Evolutionary conservation across 2,329 filamentous ascomycete species (phyloP).

Genomic region (Hypomyces rosellus): DNA sequence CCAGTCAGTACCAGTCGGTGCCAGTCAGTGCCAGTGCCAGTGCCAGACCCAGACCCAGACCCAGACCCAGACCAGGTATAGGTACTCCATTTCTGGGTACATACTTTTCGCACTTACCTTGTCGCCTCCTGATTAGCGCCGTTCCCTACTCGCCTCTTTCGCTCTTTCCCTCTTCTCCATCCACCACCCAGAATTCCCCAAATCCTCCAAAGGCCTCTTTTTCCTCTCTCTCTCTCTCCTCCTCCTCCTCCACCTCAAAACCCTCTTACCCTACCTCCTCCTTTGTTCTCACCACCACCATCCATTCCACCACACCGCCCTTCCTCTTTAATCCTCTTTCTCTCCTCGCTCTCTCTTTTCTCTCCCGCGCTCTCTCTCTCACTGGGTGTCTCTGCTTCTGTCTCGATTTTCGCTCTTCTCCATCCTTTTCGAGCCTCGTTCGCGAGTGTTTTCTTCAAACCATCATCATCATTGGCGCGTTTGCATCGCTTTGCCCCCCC

Average conservation of each 20-base stretch:
- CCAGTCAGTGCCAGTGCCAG: no score
- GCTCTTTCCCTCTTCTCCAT: slow-evolving; percentile 15
- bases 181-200: slow-evolving; percentile 12
- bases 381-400: neutral
- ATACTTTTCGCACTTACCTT: neutral
- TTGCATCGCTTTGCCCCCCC: slow-evolving; percentile 4
- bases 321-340: slow-evolving; percentile 23
- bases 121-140: slow-evolving; percentile 12
- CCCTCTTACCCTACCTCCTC: slow-evolving; percentile 11
- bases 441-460: slow-evolving; percentile 3
- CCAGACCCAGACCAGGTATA: neutral
- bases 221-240: slow-evolving; percentile 23
- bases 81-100: neutral
- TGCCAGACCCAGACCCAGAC: no score
- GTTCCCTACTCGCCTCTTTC: neutral
- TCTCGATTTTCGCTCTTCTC: slow-evolving; percentile 9
- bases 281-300: slow-evolving; percentile 18
- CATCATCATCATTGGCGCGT: slow-evolving; percentile 3
- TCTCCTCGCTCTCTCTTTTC: slow-evolving; percentile 23
- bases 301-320: slow-evolving; percentile 20
- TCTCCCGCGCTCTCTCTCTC: neutral
- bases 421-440: slow-evolving; percentile 8
- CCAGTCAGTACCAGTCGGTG: no score
- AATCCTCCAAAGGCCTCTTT: slow-evolving; percentile 12
- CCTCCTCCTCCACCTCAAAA: slow-evolving; percentile 21